Base-by-base conservation (phyloP, 192 early-diverging fungal species). In the Backusella tarrabulga region DNA sequence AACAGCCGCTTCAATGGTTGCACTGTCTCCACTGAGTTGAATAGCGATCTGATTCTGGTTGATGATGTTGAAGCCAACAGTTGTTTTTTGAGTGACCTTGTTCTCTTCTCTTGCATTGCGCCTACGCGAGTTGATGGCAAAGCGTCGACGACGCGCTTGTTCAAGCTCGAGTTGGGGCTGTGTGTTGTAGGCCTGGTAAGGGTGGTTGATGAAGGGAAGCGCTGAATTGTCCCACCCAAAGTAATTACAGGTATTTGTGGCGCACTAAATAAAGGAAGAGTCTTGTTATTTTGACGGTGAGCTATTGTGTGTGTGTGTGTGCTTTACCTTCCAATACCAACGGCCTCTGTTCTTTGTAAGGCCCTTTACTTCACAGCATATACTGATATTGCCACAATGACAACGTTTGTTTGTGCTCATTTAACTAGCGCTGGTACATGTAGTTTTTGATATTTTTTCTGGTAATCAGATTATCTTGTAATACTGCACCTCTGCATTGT, bases 271-370 rank as follows among this genome's bases (percentile, higher is more conserved):
- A 52, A 23, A 23, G 26, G 0, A 26, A 56, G 26, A 8, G 11
- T 63, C 3, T 1, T 56, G 21, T 56, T 56, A 23, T 56, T n/a
- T 56, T 54, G 52, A 23, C 7, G 32, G 32, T 32, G 32, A 0
- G 32, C 3, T 32, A 1, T 32, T 32, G 32, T 32, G 32, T 32
- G 32, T 32, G 29, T 32, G 29, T 32, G 29, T 32, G 1, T 32
- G 32, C 32, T 32, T 15, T 72, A 72, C 71, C 23, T 19, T 50
- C 29, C 14, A 41, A 50, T 50, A 72, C 71, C 71, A 72, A 50
- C 71, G 40, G n/a, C 71, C 71, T 50, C 44, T 72, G 15, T 72
- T 72, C 42, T 7, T 44, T 41, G 35, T 12, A 4, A 38, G n/a
- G 2, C 9, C 11, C 15, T 11, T 70, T 14, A 70, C 68, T 38